Evolutionary conservation across 2,329 filamentous ascomycete species (phyloP).

Genomic region (Penicillium sp.): DNA sequence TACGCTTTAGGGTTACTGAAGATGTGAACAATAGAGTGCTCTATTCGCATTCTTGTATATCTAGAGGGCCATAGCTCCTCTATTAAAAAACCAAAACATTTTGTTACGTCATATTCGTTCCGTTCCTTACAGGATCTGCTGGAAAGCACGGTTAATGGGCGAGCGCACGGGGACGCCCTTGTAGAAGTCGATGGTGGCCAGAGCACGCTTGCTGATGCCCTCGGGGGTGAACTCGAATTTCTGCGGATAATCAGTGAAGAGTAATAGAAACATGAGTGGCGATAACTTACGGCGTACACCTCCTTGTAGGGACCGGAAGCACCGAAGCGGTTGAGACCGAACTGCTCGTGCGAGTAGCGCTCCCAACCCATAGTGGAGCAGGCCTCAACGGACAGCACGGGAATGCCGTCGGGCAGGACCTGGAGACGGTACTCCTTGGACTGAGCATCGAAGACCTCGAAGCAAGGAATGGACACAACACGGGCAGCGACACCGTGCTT

Average conservation of each 20-base stretch:
- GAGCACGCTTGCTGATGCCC: conserved; percentile 87
- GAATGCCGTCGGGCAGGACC: conserved; percentile 87
- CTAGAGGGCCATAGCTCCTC: conserved; percentile 21
- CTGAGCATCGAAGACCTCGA: conserved; percentile 92
- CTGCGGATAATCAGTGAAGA: conserved; percentile 38
- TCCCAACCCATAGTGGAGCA: conserved; percentile 98
- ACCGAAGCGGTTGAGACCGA: conserved; percentile 97
- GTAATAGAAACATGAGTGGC: neutral
- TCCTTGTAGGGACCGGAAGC: conserved; percentile 95
- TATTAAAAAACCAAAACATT: conserved; percentile 23
- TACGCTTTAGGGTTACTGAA: neutral
- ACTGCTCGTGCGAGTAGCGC: conserved; percentile 98
- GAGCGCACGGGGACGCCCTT: conserved; percentile 91
- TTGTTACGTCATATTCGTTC: conserved; percentile 14
- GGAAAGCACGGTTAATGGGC: conserved; percentile 92
- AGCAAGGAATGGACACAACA: conserved; percentile 91
- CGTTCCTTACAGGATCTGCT: conserved; percentile 72
- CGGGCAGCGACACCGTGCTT: conserved; percentile 80
- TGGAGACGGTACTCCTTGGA: conserved; percentile 88
- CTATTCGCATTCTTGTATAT: conserved; percentile 22
- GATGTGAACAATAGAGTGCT: conserved; percentile 7
- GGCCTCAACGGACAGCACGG: conserved; percentile 85
- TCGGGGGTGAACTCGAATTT: conserved; percentile 99
- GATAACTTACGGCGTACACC: conserved; percentile 69
- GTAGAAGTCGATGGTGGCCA: conserved; percentile 92